Evolutionary conservation across 257 asterid species (phyloP), one percentile per base, ranked within the genome.

Genomic region (Oldenlandia corymbosa): DNA sequence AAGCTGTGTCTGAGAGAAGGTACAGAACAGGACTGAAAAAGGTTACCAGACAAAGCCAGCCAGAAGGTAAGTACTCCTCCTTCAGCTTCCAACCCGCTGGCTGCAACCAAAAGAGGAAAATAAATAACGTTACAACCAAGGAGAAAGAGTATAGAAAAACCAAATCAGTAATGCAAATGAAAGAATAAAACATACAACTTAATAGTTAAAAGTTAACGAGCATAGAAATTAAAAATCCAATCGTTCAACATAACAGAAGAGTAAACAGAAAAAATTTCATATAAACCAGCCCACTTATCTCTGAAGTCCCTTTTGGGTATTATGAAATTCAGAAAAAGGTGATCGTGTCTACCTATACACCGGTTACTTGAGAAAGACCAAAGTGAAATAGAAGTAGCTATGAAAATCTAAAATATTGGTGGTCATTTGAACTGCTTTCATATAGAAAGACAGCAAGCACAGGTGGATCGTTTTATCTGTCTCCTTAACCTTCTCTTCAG

Each of bases 61-160:
- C 97, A 52, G 81, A 72, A 64, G 97, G 97, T 75, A 93, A 80
- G 83, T 78, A 93, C 70, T 87, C 96, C 80, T 85, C 81, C 84
- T 90, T 90, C 71, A 93, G 80, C 75, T 80, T 85, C 99, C 99
- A 93, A 42, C 97, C 96, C 23, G 96, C 84, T 55, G 99, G 96
- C 99, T 93, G 83, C 81, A 78, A 54, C 41, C 41, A 28, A 1
- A 31, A 53, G 37, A 68, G 76, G 24, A 41, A 51, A 9, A 47
- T 37, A 34, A 13, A 17, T n/a, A n/a, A n/a, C n/a, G n/a, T n/a
- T n/a, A n/a, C n/a, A n/a, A n/a, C n/a, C n/a, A n/a, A 32, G 16
- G 5, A 27, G 14, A 27, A 27, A 26, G 28, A 10, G n/a, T 1
- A 5, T 30, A 31, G 0, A 32, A 48, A 27, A 18, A 28, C 45